Percentiles rank a stretch among this genome's conserved stretches.
phyloP scores from a whole-genome alignment of 2,329 filamentous ascomycete species.

The Orbilia brochopaga region DNA sequence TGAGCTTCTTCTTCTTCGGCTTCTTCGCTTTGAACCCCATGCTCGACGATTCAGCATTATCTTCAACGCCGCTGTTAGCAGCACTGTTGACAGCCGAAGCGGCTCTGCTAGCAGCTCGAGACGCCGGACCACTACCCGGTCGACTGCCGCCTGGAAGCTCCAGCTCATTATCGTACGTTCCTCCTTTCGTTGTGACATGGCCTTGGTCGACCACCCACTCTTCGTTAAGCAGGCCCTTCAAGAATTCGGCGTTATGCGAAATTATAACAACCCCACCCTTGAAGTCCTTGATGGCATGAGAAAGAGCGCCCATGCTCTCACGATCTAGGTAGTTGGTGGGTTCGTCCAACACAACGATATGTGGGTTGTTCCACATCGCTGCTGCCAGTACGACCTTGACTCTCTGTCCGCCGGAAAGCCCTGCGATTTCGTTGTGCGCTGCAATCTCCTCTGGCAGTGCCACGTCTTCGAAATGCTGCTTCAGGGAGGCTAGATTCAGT shows the following conservation, averaged over 20 bases:
- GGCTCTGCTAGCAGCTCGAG: constrained; percentile 65
- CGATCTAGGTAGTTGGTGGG: constrained; percentile 99
- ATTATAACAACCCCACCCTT: constrained; percentile 99
- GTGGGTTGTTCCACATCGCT: constrained; percentile 99
- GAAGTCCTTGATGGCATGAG: constrained; percentile 97
- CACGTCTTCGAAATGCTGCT: constrained; percentile 97
- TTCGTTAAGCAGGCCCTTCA: constrained; percentile 91
- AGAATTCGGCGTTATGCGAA: constrained; percentile 98
- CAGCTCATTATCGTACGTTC: constrained; percentile 31
- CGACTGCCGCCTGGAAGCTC: constrained; percentile 56
- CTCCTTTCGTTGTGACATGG: constrained; percentile 67
- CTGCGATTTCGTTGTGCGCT: constrained; percentile 97
- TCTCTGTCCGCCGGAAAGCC: constrained; percentile 94
- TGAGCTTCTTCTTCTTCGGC: constrained; percentile 95
- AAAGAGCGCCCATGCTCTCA: constrained; percentile 92
- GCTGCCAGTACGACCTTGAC: constrained; percentile 98
- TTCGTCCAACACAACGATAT: constrained; percentile 95
- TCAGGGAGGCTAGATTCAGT: constrained; percentile 89
- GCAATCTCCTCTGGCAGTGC: constrained; percentile 97
- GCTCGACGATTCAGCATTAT: constrained; percentile 54
- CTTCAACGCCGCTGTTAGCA: constrained; percentile 76
- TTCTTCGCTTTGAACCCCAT: constrained; percentile 89
- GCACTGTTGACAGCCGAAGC: constrained; percentile 75
- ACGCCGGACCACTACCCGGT: constrained; percentile 65
- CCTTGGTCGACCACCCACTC: constrained; percentile 95